Evolutionary conservation across 345 rosid species (phyloP).

Genomic region (Acer negundo): DNA sequence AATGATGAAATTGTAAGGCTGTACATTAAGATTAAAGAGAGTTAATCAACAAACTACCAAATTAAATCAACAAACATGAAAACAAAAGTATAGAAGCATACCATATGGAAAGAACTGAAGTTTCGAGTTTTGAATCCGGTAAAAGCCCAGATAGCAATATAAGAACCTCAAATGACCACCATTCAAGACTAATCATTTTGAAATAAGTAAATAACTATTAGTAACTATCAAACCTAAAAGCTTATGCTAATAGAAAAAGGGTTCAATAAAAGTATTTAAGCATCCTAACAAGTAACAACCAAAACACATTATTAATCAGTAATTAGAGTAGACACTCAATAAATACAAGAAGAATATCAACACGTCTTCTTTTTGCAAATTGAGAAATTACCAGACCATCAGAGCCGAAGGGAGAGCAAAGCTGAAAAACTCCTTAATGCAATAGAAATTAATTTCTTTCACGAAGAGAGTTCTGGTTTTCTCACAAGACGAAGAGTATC

Average conservation of each 20-base stretch:
- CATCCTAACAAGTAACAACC: too few relatives aligned
- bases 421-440: slow-evolving; percentile 33
- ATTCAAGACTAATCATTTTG: slow-evolving; percentile 42
- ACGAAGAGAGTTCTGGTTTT: not conserved
- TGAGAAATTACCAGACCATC: slow-evolving; percentile 54
- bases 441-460: not conserved
- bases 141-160: slow-evolving; percentile 49
- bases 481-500: slow-evolving; percentile 25
- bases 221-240: too few relatives aligned
- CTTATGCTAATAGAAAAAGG: too few relatives aligned
- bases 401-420: slow-evolving; percentile 48
- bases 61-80: not conserved
- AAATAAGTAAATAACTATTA: not conserved
- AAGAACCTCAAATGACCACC: slow-evolving; percentile 59
- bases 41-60: not conserved
- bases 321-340: too few relatives aligned
- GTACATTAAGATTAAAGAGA: slow-evolving; percentile 13
- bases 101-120: slow-evolving; percentile 61
- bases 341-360: not conserved
- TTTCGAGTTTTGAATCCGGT: slow-evolving; percentile 55
- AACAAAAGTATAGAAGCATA: slow-evolving; percentile 7
- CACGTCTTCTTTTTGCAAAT: not conserved
- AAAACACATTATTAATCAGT: not conserved
- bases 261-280: too few relatives aligned
- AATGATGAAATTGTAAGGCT: slow-evolving; percentile 44